Base-by-base conservation (phyloP, 176 grass and related monocot species). In the Aegilops tauschii region DNA sequence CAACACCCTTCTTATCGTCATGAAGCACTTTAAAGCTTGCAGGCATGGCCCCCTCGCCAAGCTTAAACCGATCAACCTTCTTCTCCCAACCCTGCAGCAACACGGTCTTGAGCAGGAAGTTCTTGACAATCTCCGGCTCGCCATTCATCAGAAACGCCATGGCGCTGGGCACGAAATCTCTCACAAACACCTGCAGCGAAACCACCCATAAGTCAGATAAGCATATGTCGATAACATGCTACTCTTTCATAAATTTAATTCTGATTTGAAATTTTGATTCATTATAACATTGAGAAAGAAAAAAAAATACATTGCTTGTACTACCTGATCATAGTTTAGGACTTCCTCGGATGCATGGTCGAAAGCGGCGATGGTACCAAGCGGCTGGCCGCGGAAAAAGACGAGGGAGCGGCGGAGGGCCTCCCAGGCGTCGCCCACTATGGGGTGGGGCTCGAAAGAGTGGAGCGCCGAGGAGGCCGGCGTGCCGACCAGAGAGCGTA, bases 161-260 rank as follows among this genome's bases (percentile, higher is more conserved):
- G 2, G 90, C 93, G 80, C 93, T 94, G 6, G 93, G 93, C 31
- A 94, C 93, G n/a, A 94, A 94, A 89, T 94, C 93, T 69, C 93
- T 89, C 31, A 94, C 93, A 36, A 94, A 94, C 87, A 94, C 93
- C 93, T 94, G 86, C 28, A 9, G 1, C 21, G 63, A 62, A 64
- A 56, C 14, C 31, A 3, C 47, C 59, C 82, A 14, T 30, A 37
- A 37, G 85, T 44, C 32, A 85, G 58, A 64, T 59, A 68, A 25
- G 27, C 30, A 44, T 17, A 61, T 50, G 32, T 8, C 13, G 10
- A 9, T 21, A 69, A 54, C 49, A 50, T 50, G 49, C 49, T 50
- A 50, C 49, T 52, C 49, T 13, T 52, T 52, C 49, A 52, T 52
- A 52, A 52, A 52, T 52, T 52, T 52, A 17, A 16, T 52, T 54